These are phyloP conservation scores for Asclepias syriaca DNA, from an alignment of 257 asterid species.

Conservation along the genomic window DNA sequence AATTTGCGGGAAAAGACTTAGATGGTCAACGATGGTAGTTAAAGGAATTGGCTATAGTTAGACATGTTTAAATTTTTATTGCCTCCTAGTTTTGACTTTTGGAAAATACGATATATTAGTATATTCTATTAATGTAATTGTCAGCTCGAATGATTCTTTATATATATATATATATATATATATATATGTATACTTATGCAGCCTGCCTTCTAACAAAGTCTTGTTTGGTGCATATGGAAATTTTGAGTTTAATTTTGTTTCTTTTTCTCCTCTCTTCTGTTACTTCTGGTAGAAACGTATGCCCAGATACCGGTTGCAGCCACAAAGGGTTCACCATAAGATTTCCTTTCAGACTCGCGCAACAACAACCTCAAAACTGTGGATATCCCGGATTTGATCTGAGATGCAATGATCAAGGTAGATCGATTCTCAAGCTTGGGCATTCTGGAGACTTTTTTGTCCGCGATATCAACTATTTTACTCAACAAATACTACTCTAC, in stretches of 20 bases:
- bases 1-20: neutral
- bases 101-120: neutral
- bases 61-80: neutral
- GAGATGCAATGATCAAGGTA: slow-evolving; percentile 20
- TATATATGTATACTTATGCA: neutral
- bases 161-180: too few relatives aligned
- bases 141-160: neutral
- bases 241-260: slow-evolving; percentile 22
- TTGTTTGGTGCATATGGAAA: slow-evolving; percentile 36
- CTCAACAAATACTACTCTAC: slow-evolving; percentile 46
- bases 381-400: slow-evolving; percentile 54
- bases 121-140: slow-evolving; percentile 1
- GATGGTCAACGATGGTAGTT: neutral
- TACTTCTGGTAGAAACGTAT: slow-evolving; percentile 30
- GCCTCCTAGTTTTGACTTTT: neutral
- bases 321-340: slow-evolving; percentile 18
- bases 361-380: slow-evolving; percentile 31
- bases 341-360: slow-evolving; percentile 43
- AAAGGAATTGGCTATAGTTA: neutral
- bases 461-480: slow-evolving; percentile 41
- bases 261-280: slow-evolving; percentile 22
- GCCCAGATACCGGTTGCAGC: slow-evolving; percentile 24
- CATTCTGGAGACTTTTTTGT: slow-evolving; percentile 47
- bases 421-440: slow-evolving; percentile 38
- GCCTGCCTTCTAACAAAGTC: neutral